Conservation (phyloP, 495 filamentous ascomycete genomes). For the Amphirosellinia nigrospora region DNA sequence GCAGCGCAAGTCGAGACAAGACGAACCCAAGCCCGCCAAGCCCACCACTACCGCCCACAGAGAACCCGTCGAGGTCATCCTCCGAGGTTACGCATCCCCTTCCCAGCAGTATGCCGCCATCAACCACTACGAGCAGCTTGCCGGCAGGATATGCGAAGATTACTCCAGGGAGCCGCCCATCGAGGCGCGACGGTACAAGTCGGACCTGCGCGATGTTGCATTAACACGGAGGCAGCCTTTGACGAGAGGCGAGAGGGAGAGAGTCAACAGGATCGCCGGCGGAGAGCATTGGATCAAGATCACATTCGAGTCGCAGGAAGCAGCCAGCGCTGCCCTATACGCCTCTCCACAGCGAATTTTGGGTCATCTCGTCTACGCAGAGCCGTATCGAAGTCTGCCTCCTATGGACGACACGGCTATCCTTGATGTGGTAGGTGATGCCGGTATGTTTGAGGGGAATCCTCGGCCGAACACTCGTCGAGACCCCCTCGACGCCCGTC, state of each 20-base stretch:
- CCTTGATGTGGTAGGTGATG: constrained; percentile 48
- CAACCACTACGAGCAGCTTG: constrained; percentile 79
- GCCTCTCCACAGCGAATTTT: constrained; percentile 78
- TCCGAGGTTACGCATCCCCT: constrained; percentile 78
- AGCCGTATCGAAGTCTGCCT: constrained; percentile 73
- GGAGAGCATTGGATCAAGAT: constrained; percentile 92
- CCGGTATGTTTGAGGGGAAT: constrained; percentile 34
- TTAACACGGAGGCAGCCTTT: constrained; percentile 62
- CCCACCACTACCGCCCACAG: constrained; percentile 33
- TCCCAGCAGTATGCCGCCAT: constrained; percentile 82
- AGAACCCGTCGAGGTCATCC: constrained; percentile 76
- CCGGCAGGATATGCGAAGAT: constrained; percentile 85
- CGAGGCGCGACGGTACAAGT: constrained; percentile 61
- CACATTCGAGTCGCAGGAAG: constrained; percentile 82
- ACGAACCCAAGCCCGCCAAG: constrained; percentile 37
- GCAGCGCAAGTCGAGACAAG: constrained; percentile 43
- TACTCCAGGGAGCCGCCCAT: constrained; percentile 74
- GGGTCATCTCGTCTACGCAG: constrained; percentile 77
- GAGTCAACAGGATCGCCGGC: constrained; percentile 75
- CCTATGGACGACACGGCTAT: constrained; percentile 71
- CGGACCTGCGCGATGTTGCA: constrained; percentile 69
- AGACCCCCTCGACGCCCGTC: constrained; percentile 26
- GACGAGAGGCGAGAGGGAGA: constrained; percentile 70
- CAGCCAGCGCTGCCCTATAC: constrained; percentile 77
- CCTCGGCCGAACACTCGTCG: constrained; percentile 19